A percentile compares a stretch with the other conserved stretches of the same genome.
phyloP scores from a whole-genome alignment of 2,329 filamentous ascomycete species.

The Cercospora berteroae region DNA sequence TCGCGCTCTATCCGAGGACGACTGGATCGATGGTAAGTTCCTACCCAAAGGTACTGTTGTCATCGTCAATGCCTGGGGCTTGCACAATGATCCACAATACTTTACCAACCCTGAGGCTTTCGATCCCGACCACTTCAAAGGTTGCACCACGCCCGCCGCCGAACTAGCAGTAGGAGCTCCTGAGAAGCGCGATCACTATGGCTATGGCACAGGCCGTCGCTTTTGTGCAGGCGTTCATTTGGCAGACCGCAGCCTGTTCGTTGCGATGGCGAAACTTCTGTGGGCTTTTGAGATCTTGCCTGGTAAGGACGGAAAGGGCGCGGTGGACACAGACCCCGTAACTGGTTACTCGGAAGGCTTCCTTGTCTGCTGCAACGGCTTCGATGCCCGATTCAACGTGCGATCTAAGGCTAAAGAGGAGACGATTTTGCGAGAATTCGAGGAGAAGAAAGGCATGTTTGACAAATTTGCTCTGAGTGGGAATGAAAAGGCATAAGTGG shows the following conservation, averaged over 20 bases:
- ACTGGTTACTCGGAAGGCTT: not conserved
- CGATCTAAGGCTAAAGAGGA: not conserved
- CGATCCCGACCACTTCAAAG: not conserved
- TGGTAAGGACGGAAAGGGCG: not conserved
- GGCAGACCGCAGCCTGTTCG: not conserved
- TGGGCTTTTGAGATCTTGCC: not conserved
- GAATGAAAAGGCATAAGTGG: not conserved
- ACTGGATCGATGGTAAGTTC: not conserved
- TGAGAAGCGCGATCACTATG: not conserved
- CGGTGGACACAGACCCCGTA: not conserved
- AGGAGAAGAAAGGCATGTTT: not conserved
- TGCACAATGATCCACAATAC: not conserved
- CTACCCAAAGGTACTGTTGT: not conserved
- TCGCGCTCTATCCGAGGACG: not conserved
- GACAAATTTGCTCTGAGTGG: not conserved
- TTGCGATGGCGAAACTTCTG: not conserved
- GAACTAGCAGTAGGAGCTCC: not conserved
- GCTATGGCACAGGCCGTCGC: not conserved
- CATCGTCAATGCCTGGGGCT: not conserved
- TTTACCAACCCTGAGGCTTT: not conserved
- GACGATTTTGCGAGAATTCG: not conserved
- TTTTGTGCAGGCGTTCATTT: not conserved
- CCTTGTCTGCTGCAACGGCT: not conserved
- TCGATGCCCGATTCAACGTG: not conserved
- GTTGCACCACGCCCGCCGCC: not conserved